These are phyloP conservation scores for Amyloporia xantha DNA, from an alignment of 768 basidiomycete species.

Conservation along the genomic window DNA sequence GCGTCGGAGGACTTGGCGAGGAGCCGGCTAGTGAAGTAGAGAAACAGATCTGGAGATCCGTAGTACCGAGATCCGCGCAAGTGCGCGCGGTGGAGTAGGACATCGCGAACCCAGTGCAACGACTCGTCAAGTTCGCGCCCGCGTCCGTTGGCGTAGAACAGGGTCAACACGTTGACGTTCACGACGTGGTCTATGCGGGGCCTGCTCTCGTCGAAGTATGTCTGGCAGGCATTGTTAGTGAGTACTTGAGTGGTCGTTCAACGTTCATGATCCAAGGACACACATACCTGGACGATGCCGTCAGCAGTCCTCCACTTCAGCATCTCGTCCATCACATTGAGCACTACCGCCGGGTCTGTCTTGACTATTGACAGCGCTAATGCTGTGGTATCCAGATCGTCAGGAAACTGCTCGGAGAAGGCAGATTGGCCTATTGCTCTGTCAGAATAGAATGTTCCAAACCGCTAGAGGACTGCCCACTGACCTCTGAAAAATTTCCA, in stretches of 20 bases:
- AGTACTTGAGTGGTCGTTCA: neutral
- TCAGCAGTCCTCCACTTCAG: slow-evolving; percentile 42
- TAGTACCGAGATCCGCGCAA: slow-evolving; percentile 52
- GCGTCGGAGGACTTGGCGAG: slow-evolving; percentile 29
- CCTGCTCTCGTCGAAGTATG: slow-evolving; percentile 45
- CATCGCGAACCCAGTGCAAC: slow-evolving; percentile 42
- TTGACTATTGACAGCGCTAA: slow-evolving; percentile 40
- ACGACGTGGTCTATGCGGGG: slow-evolving; percentile 50
- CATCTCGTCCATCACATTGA: slow-evolving; percentile 52
- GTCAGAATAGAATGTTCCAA: neutral
- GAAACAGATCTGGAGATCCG: slow-evolving; percentile 43
- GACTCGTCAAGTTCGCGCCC: slow-evolving; percentile 38
- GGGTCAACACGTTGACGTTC: slow-evolving; percentile 41
- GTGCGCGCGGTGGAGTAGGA: slow-evolving; percentile 47
- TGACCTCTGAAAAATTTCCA: slow-evolving; percentile 53
- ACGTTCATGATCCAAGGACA: neutral
- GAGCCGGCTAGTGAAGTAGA: slow-evolving; percentile 44
- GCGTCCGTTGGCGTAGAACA: slow-evolving; percentile 46
- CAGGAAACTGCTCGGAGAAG: slow-evolving; percentile 32
- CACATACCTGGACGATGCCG: slow-evolving; percentile 33
- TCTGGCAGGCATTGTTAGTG: slow-evolving; percentile 25
- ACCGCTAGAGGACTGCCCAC: neutral
- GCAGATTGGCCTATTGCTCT: slow-evolving; percentile 7
- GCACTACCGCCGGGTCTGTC: slow-evolving; percentile 25
- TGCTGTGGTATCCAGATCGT: slow-evolving; percentile 55